Evolutionary conservation across 352 stramenopile genomes (phyloP), one percentile per base, ranked within the genome.

Genomic region (Globisporangium spinosum): DNA sequence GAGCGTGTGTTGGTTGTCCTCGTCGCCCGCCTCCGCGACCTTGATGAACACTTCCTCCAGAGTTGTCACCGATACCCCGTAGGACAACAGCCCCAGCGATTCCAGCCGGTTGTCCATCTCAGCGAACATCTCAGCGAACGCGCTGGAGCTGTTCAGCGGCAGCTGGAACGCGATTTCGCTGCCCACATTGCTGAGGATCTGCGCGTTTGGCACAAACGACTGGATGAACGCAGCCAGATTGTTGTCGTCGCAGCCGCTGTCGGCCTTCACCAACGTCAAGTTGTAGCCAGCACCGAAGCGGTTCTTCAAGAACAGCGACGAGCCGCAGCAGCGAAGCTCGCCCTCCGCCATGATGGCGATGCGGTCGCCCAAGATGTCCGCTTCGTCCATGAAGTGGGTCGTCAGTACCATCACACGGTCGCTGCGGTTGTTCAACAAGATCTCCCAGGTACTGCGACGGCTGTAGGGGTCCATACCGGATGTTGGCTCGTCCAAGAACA

Each of bases 371-470:
- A 98, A 70, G 32, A 94, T 78, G 58, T 98, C 89, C 0, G 89
- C 89, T 69, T 98, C 92, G 43, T 85, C 94, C 94, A 98, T 98
- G 65, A 98, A 98, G 67, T 99, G 97, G 22, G 93, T 98, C 15
- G 90, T 98, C 13, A 98, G 62, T 29, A 98, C 74, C 66, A 97
- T 95, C 38, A 94, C 71, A 32, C 81, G 76, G 55, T 83, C 77
- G 58, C 85, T 72, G 17, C 81, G 72, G 43, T 79, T 82, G 72
- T 86, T 85, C 40, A 87, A 57, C 58, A 90, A 67, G 27, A 97
- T 79, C 43, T 95, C 75, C 91, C 92, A 98, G 67, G 98, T 85
- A 59, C 38, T 45, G 38, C 38, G 38, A 6, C 38, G 38, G 15
- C 38, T 45, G 38, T 45, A 45, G 38, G 38, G 38, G 38, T 45